These are phyloP conservation scores for Lithocarpus polystachyus DNA, from an alignment of 306 rosid genomes.

Conservation along the genomic window DNA sequence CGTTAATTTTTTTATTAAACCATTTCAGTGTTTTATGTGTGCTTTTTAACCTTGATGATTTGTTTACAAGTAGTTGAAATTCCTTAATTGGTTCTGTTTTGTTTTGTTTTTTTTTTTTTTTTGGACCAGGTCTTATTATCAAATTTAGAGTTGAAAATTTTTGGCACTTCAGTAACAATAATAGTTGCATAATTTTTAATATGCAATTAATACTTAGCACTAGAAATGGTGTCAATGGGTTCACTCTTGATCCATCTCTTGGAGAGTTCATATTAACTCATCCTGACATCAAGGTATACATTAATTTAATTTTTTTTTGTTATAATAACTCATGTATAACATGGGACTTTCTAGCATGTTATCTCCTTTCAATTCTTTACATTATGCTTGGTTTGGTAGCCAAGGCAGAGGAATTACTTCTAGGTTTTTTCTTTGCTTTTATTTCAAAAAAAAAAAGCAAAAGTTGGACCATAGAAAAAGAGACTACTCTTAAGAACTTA, in stretches of 20 bases:
- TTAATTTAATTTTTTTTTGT: background rate
- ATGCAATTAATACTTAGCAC: slow-evolving; percentile 77
- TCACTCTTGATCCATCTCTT: slow-evolving; percentile 95
- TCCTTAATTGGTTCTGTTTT: background rate
- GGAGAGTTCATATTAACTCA: slow-evolving; percentile 94
- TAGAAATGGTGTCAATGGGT: slow-evolving; percentile 81
- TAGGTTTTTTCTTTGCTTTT: background rate
- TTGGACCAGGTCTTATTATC: too few species aligned
- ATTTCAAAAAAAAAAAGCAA: background rate
- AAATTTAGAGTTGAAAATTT: too few species aligned
- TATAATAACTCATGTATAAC: too few species aligned
- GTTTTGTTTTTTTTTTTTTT: too few species aligned
- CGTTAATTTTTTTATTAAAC: too few species aligned
- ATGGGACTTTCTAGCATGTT: background rate
- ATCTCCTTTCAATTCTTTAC: background rate
- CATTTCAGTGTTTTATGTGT: background rate
- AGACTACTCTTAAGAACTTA: background rate
- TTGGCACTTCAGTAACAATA: background rate
- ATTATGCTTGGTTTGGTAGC: background rate
- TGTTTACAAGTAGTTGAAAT: background rate
- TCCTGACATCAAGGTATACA: slow-evolving; percentile 75
- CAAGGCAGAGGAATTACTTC: background rate
- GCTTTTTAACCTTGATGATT: background rate
- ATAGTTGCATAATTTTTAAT: background rate
- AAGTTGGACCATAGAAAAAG: background rate